These are phyloP conservation scores for Pseudocercospora fijiensis DNA, from an alignment of 2,329 filamentous ascomycete species.

Conservation along the genomic window DNA sequence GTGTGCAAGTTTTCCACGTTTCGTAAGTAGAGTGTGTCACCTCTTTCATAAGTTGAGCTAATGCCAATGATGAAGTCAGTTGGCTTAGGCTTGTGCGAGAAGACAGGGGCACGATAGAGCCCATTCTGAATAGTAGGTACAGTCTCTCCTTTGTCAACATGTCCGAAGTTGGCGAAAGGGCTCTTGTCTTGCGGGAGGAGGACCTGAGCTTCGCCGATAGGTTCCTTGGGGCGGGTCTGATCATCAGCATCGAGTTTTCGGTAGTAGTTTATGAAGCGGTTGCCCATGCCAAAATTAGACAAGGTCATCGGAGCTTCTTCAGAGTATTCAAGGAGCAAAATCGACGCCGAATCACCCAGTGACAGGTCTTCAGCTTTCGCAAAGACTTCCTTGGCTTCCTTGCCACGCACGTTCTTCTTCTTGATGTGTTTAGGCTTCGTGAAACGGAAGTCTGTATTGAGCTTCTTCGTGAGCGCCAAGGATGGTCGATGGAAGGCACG, in stretches of 20 bases:
- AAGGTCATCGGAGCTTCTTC: slow-evolving; percentile 89
- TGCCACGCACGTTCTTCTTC: slow-evolving; percentile 77
- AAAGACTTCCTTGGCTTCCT: slow-evolving; percentile 75
- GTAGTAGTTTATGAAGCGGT: slow-evolving; percentile 94
- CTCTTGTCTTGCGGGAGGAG: slow-evolving; percentile 92
- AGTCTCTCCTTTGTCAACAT: slow-evolving; percentile 85
- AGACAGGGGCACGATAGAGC: slow-evolving; percentile 93
- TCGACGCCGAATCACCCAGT: slow-evolving; percentile 77
- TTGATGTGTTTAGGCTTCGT: slow-evolving; percentile 71
- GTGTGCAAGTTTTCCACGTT: slow-evolving; percentile 89
- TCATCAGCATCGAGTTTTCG: slow-evolving; percentile 79
- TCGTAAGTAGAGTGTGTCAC: slow-evolving; percentile 76
- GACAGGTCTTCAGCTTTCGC: slow-evolving; percentile 77
- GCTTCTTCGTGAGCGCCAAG: slow-evolving; percentile 61
- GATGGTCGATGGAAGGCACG: slow-evolving; percentile 81
- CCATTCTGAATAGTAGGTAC: slow-evolving; percentile 90
- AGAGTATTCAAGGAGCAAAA: slow-evolving; percentile 89
- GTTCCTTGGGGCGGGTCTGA: slow-evolving; percentile 70
- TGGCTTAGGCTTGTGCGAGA: slow-evolving; percentile 73
- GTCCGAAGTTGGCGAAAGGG: slow-evolving; percentile 91
- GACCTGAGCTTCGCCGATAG: slow-evolving; percentile 85
- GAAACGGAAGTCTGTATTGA: slow-evolving; percentile 69
- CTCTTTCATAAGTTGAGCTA: slow-evolving; percentile 74
- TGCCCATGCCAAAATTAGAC: slow-evolving; percentile 97
- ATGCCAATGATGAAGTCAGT: slow-evolving; percentile 87